These are phyloP conservation scores for Zasmidium angulare DNA, from an alignment of 2,329 filamentous ascomycete species.

Conservation along the genomic window DNA sequence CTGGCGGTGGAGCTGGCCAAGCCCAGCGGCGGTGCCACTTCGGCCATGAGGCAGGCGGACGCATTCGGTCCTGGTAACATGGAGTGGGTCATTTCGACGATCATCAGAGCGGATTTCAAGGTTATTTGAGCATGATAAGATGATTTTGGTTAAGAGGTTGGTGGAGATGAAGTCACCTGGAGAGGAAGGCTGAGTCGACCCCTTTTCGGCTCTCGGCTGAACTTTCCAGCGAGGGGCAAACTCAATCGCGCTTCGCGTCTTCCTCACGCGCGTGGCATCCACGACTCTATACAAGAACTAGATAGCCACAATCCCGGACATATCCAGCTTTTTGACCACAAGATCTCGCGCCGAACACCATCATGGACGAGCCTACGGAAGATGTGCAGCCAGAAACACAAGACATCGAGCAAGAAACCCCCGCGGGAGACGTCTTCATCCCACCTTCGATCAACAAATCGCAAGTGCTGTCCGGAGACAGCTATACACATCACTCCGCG, in stretches of 20 bases:
- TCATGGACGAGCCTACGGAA: slow-evolving; percentile 33
- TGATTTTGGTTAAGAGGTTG: too few species aligned
- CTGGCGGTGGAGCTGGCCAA: too few species aligned
- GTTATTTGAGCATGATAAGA: too few species aligned
- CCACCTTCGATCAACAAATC: slow-evolving; percentile 46
- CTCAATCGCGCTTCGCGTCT: background rate
- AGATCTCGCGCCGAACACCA: background rate
- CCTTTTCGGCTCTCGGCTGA: background rate
- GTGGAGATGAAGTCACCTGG: too few species aligned
- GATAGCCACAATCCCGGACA: background rate
- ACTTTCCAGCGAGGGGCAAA: background rate
- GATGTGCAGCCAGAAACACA: slow-evolving; percentile 30
- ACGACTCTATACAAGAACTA: background rate
- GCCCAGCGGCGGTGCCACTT: too few species aligned
- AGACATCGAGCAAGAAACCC: slow-evolving; percentile 35
- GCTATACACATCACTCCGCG: slow-evolving; percentile 50
- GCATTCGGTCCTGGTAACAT: too few species aligned
- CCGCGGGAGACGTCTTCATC: slow-evolving; percentile 42
- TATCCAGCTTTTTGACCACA: background rate
- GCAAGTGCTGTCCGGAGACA: slow-evolving; percentile 43
- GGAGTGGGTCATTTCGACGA: too few species aligned
- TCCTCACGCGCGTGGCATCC: background rate
- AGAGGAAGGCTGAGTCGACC: too few species aligned
- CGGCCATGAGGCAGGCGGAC: too few species aligned
- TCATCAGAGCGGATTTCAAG: too few species aligned